These are phyloP conservation scores for Pichia cactophila DNA, from an alignment of 1,139 yeast species.

Conservation along the genomic window DNA sequence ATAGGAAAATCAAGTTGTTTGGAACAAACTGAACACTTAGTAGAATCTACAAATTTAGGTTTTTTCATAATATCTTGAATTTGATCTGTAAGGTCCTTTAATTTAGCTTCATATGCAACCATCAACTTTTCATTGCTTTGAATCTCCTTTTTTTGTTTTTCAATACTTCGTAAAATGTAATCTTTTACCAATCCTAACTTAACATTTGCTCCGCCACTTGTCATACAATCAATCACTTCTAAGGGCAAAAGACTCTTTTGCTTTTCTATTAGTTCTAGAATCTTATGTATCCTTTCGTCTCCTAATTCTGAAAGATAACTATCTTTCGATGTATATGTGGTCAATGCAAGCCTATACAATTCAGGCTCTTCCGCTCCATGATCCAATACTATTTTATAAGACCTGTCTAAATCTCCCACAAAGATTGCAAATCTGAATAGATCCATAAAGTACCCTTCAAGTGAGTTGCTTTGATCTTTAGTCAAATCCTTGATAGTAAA, in stretches of 20 bases:
- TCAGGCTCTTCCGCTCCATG: slow-evolving; percentile 60
- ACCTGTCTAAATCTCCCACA: slow-evolving; percentile 48
- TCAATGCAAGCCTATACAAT: slow-evolving; percentile 58
- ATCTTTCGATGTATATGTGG: slow-evolving; percentile 55
- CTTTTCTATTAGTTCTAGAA: slow-evolving; percentile 48
- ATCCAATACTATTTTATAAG: slow-evolving; percentile 48
- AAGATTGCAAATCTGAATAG: slow-evolving; percentile 58
- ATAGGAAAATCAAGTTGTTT: slow-evolving; percentile 69
- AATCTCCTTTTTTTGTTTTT: slow-evolving; percentile 57
- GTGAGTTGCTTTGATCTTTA: slow-evolving; percentile 21
- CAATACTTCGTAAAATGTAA: slow-evolving; percentile 56
- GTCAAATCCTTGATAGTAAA: slow-evolving; percentile 27
- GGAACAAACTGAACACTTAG: slow-evolving; percentile 59
- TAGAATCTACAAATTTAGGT: slow-evolving; percentile 58
- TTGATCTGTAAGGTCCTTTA: slow-evolving; percentile 45
- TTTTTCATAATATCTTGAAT: slow-evolving; percentile 46
- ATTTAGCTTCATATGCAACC: slow-evolving; percentile 62
- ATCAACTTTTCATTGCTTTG: slow-evolving; percentile 60
- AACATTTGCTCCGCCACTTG: slow-evolving; percentile 62
- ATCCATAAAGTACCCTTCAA: slow-evolving; percentile 51
- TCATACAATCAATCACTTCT: slow-evolving; percentile 65
- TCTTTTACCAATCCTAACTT: slow-evolving; percentile 58
- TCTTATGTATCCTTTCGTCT: slow-evolving; percentile 39
- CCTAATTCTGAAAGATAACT: slow-evolving; percentile 48
- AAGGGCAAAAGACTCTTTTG: slow-evolving; percentile 60